Evolutionary conservation across 2,329 filamentous ascomycete genomes (phyloP).

Genomic region (Periconia digitata): DNA sequence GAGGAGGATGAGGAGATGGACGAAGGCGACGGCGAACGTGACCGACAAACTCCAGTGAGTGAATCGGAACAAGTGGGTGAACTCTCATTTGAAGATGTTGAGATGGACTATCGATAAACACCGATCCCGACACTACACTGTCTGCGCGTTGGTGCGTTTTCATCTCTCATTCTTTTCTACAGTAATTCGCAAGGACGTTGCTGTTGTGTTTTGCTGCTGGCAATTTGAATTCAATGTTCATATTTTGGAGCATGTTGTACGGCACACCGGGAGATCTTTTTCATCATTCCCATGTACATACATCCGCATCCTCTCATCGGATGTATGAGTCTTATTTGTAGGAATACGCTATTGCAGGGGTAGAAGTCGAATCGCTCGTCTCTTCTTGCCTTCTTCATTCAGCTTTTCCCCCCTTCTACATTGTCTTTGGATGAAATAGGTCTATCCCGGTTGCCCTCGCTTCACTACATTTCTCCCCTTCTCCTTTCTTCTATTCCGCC

Average conservation of each 20-base stretch:
- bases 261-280: slow-evolving; percentile 8
- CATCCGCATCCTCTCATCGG: slow-evolving; percentile 23
- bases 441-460: slow-evolving; percentile 1
- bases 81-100: slow-evolving; percentile 63
- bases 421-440: not conserved
- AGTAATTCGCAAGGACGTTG: slow-evolving; percentile 3
- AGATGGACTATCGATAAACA: slow-evolving; percentile 60
- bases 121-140: slow-evolving; percentile 31
- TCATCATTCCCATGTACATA: slow-evolving; percentile 27
- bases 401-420: not conserved
- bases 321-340: slow-evolving; percentile 29
- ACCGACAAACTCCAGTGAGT: slow-evolving; percentile 49
- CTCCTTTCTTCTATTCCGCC: not conserved
- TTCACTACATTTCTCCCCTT: not conserved
- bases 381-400: slow-evolving; percentile 9
- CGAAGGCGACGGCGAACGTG: slow-evolving; percentile 72
- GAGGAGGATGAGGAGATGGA: slow-evolving; percentile 96
- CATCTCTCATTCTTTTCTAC: slow-evolving; percentile 17
- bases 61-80: slow-evolving; percentile 68
- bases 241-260: slow-evolving; percentile 10
- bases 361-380: slow-evolving; percentile 16
- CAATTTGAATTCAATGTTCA: slow-evolving; percentile 3
- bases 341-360: slow-evolving; percentile 29
- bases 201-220: slow-evolving; percentile 12
- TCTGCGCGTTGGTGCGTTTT: slow-evolving; percentile 44